These are phyloP conservation scores for Prunus yedoensis DNA, from an alignment of 331 rosid genomes.

Conservation along the genomic window DNA sequence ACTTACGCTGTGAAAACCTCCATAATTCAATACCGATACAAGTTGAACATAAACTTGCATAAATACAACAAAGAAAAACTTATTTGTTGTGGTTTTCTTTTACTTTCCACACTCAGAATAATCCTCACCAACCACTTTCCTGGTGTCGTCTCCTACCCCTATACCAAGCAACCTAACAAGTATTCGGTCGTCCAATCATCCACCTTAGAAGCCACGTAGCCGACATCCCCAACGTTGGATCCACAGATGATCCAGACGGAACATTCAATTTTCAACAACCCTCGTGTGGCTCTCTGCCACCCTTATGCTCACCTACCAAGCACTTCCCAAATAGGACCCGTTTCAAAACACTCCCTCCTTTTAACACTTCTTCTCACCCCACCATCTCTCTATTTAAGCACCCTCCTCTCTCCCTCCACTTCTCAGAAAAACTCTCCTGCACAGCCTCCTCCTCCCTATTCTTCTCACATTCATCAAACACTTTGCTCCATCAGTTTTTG, in stretches of 20 bases:
- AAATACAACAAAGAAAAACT: too few relatives aligned
- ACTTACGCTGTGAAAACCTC: too few relatives aligned
- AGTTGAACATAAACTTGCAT: too few relatives aligned
- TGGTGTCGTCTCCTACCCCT: background rate
- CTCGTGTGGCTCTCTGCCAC: slow-evolving; percentile 40
- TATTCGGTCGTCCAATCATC: background rate
- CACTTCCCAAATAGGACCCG: background rate
- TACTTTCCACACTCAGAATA: background rate
- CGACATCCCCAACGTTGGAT: background rate
- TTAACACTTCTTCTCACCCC: too few relatives aligned
- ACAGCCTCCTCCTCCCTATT: background rate
- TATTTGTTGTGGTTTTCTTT: background rate
- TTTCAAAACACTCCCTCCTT: background rate
- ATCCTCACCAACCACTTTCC: slow-evolving; percentile 21
- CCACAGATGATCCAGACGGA: slow-evolving; percentile 18
- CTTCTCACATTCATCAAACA: background rate
- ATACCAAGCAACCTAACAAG: slow-evolving; percentile 7
- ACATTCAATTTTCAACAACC: slow-evolving; percentile 43
- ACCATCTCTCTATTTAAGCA: slow-evolving; percentile 30
- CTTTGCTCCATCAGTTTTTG: background rate
- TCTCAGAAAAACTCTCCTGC: slow-evolving; percentile 17
- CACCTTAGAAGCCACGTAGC: slow-evolving; percentile 23
- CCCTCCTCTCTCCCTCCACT: background rate
- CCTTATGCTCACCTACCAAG: slow-evolving; percentile 63
- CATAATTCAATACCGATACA: too few relatives aligned